phyloP scores from a whole-genome alignment of 257 asterid genomes.

The Mentha longifolia region DNA sequence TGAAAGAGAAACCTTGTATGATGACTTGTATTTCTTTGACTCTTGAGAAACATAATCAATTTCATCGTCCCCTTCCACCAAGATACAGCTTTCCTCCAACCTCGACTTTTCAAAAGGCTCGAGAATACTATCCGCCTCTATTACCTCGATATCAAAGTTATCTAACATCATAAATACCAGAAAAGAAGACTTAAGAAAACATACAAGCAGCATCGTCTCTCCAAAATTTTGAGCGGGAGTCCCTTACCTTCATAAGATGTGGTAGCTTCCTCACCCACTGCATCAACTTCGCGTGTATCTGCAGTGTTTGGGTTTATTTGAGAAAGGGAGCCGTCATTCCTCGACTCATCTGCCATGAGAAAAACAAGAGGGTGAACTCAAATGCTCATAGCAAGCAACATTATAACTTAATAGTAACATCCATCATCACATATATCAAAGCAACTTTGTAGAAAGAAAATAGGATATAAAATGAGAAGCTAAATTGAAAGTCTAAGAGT shows the following conservation, averaged over 20 bases:
- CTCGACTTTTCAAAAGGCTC: constrained; percentile 41
- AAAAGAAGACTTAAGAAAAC: too few species aligned
- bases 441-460: too few species aligned
- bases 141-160: constrained; percentile 40
- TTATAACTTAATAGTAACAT: too few species aligned
- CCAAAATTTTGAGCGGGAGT: too few species aligned
- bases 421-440: too few species aligned
- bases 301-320: constrained; percentile 12
- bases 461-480: neutral
- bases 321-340: constrained; percentile 27
- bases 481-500: neutral
- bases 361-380: neutral
- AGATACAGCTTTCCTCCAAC: constrained; percentile 64
- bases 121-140: neutral
- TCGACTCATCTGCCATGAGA: constrained; percentile 33
- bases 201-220: too few species aligned
- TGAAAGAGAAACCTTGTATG: constrained; percentile 61
- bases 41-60: constrained; percentile 37
- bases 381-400: too few species aligned
- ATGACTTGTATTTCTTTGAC: constrained; percentile 47
- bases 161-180: constrained; percentile 37
- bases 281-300: constrained; percentile 25
- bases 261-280: constrained; percentile 27
- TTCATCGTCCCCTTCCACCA: constrained; percentile 62
- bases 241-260: constrained; percentile 37